Evolutionary conservation across 331 rosid species (phyloP).

Genomic region (Pyracantha coccinea): DNA sequence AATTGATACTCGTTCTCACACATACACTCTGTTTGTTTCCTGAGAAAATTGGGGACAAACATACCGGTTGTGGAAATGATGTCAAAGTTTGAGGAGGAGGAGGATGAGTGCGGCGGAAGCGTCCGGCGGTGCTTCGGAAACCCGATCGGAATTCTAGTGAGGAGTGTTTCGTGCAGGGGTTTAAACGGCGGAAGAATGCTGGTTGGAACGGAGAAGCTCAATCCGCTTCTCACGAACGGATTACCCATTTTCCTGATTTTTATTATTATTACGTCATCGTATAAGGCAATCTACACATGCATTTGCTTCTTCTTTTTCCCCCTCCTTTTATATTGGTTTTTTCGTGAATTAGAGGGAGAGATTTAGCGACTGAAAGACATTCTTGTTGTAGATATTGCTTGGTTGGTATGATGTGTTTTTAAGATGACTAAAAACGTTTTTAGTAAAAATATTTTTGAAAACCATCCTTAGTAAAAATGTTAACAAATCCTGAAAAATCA

Average conservation of each 20-base stretch:
- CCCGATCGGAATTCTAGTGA: background rate
- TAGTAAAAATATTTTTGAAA: too few species aligned
- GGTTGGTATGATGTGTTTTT: too few species aligned
- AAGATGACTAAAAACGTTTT: too few species aligned
- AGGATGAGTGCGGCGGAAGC: slow-evolving; percentile 30
- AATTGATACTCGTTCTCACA: background rate
- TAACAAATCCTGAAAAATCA: too few species aligned
- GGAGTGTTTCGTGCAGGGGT: background rate
- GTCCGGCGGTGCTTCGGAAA: slow-evolving; percentile 16
- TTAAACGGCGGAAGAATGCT: background rate
- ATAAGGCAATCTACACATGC: background rate
- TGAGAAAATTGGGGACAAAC: background rate
- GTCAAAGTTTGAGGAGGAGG: slow-evolving; percentile 11
- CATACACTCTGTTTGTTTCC: background rate
- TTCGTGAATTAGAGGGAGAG: too few species aligned
- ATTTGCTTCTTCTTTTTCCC: too few species aligned
- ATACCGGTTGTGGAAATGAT: slow-evolving; percentile 43
- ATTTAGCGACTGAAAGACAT: too few species aligned
- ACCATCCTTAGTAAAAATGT: too few species aligned
- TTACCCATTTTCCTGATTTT: background rate
- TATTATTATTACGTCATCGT: background rate
- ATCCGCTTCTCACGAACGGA: background rate
- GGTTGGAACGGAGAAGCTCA: slow-evolving; percentile 19
- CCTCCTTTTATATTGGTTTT: too few species aligned
- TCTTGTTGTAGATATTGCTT: too few species aligned